A percentile compares a stretch with the other conserved stretches of the same genome.
Evolutionary conservation across 2,329 filamentous ascomycete genomes (phyloP).

Genomic region (Hypoxylon sp.): DNA sequence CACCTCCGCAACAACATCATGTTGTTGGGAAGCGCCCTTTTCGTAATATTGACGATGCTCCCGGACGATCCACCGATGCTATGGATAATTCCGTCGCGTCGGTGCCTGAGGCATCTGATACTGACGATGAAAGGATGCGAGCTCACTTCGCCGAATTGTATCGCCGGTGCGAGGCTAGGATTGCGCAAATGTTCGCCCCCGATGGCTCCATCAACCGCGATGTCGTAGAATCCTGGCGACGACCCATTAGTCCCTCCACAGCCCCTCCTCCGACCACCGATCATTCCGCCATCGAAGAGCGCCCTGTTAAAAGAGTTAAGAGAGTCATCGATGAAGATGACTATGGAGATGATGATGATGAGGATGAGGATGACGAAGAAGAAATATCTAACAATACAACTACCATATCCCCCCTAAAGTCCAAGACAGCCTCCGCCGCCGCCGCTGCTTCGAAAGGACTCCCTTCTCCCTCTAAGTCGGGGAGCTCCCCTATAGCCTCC

Average conservation of each 20-base stretch:
- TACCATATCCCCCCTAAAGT: conserved; percentile 67
- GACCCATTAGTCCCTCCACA: conserved; percentile 59
- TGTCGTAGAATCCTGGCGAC: conserved; percentile 68
- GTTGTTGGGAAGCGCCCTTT: conserved; percentile 65
- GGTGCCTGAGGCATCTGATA: conserved; percentile 75
- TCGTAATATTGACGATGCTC: conserved; percentile 73
- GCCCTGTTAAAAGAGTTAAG: conserved; percentile 80
- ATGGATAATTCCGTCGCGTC: conserved; percentile 64
- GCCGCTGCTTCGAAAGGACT: conserved; percentile 69
- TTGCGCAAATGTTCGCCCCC: conserved; percentile 80
- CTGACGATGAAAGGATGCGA: conserved; percentile 79
- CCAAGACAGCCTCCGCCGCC: conserved; percentile 58
- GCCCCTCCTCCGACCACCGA: conserved; percentile 70
- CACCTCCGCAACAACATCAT: conserved; percentile 68
- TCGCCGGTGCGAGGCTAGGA: conserved; percentile 81
- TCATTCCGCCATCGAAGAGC: conserved; percentile 71
- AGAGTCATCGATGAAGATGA: conserved; percentile 87
- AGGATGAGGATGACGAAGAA: conserved; percentile 78
- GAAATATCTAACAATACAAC: conserved; percentile 69
- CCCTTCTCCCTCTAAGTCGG: conserved; percentile 78
- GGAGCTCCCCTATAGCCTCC: conserved; percentile 75
- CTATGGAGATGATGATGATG: conserved; percentile 87
- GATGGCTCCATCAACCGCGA: conserved; percentile 68
- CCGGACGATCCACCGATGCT: conserved; percentile 66
- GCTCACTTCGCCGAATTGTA: conserved; percentile 84